Conservation (phyloP, 805 yeast species). For the Hanseniaspora hatyaiensis region DNA sequence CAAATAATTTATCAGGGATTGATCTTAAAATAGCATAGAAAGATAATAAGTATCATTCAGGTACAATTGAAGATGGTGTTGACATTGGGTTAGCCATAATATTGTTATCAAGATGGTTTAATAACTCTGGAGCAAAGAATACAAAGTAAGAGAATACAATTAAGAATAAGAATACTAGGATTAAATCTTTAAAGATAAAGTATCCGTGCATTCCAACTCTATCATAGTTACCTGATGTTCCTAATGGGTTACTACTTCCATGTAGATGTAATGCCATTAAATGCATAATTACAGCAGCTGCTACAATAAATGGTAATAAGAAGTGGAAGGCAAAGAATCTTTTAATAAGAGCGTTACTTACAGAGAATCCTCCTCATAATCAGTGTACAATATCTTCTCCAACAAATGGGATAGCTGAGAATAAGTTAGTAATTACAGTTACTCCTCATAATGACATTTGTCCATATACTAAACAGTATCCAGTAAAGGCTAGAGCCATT, state of each 20-base stretch:
- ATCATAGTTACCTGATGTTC: conserved; percentile 15
- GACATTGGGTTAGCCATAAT: conserved; percentile 15
- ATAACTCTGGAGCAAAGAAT: conserved; percentile 15
- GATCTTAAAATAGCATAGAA: conserved; percentile 13
- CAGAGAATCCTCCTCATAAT: conserved; percentile 14
- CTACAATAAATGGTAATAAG: conserved; percentile 13
- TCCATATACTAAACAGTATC: conserved; percentile 15
- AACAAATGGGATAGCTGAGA: conserved; percentile 14
- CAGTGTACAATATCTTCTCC: conserved; percentile 15
- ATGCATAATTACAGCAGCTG: conserved; percentile 14
- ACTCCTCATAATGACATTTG: conserved; percentile 14
- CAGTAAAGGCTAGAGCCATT: conserved; percentile 18
- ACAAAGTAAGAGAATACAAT: conserved; percentile 17
- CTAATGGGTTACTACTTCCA: conserved; percentile 13
- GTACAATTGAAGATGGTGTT: conserved; percentile 13
- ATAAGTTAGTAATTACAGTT: conserved; percentile 12
- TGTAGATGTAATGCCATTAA: conserved; percentile 13
- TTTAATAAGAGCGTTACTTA: conserved; percentile 9
- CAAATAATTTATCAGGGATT: conserved; percentile 11
- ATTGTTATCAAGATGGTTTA: conserved; percentile 15
- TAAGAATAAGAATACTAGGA: conserved; percentile 17
- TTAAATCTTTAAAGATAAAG: conserved; percentile 16
- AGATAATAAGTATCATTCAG: conserved; percentile 13
- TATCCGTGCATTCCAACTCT: conserved; percentile 17
- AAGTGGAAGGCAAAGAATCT: conserved; percentile 15